Conservation (phyloP, 371 early-diverging fungal genomes). For the Blyttiomyces sp. region DNA sequence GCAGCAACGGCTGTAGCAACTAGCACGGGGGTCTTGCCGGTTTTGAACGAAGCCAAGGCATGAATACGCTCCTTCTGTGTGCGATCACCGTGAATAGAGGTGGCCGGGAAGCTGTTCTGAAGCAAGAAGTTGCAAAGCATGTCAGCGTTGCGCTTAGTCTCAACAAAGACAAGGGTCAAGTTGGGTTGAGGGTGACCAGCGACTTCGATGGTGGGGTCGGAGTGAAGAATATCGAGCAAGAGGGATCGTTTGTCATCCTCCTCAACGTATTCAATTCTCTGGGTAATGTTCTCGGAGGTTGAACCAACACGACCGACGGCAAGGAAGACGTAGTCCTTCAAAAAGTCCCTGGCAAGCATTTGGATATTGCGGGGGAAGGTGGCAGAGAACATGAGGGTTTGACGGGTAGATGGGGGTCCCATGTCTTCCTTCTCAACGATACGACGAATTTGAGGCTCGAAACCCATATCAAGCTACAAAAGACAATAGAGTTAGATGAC, state of each 20-base stretch:
- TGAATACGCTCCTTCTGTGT: slow-evolving; percentile 95
- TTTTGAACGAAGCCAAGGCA: slow-evolving; percentile 87
- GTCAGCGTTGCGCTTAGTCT: slow-evolving; percentile 76
- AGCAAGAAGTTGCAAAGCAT: slow-evolving; percentile 70
- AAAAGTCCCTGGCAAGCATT: slow-evolving; percentile 88
- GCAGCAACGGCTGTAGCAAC: slow-evolving; percentile 99
- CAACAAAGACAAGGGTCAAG: slow-evolving; percentile 62
- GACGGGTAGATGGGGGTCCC: slow-evolving; percentile 78
- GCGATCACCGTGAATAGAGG: slow-evolving; percentile 96
- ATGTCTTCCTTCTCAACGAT: slow-evolving; percentile 95
- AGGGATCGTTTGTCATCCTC: slow-evolving; percentile 85
- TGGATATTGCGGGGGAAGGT: slow-evolving; percentile 97
- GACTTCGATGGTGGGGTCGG: slow-evolving; percentile 43
- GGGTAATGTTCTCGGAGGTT: slow-evolving; percentile 95
- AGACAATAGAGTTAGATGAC: not conserved
- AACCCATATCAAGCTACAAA: slow-evolving; percentile 88
- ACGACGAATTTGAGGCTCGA: slow-evolving; percentile 97
- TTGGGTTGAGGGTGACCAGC: slow-evolving; percentile 23
- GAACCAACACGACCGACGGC: slow-evolving; percentile 95
- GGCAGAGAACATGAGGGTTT: slow-evolving; percentile 97
- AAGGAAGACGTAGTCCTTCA: slow-evolving; percentile 89
- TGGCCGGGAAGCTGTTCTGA: slow-evolving; percentile 76
- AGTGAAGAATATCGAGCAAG: slow-evolving; percentile 79
- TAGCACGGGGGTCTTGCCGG: slow-evolving; percentile 88
- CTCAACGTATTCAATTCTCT: slow-evolving; percentile 82